Evolutionary conservation across 179 eudicot species (phyloP).

Genomic region (Camellia oleifera): DNA sequence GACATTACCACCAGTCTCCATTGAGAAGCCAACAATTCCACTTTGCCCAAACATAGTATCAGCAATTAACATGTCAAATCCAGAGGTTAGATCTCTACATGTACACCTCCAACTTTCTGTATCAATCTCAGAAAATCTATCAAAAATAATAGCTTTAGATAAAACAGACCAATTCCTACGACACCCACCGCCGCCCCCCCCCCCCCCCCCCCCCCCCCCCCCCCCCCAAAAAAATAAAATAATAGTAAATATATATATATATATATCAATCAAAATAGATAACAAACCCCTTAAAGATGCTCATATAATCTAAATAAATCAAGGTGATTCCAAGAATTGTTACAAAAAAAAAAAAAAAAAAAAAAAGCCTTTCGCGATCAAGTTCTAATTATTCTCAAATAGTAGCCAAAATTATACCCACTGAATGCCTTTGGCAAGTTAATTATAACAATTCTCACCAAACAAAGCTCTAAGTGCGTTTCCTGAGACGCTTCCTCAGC

Average conservation of each 20-base stretch:
- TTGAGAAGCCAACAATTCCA: background rate
- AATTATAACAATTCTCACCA: background rate
- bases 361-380: background rate
- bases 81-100: background rate
- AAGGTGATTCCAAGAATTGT: background rate
- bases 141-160: background rate
- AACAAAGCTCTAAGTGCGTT: constrained; percentile 15
- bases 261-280: background rate
- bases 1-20: background rate
- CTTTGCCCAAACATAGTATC: background rate
- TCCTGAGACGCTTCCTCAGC: constrained; percentile 74
- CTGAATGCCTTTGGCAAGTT: background rate
- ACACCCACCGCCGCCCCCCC: too few species aligned
- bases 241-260: too few species aligned
- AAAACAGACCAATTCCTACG: background rate
- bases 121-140: background rate
- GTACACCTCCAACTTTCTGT: background rate
- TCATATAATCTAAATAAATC: background rate
- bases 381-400: background rate
- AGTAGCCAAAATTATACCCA: background rate
- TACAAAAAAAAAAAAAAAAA: background rate
- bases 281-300: background rate
- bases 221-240: too few species aligned
- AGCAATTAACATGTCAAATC: background rate
- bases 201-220: too few species aligned